These are phyloP conservation scores for Sphaerulina musiva DNA, from an alignment of 2,329 filamentous ascomycete genomes.

Conservation along the genomic window DNA sequence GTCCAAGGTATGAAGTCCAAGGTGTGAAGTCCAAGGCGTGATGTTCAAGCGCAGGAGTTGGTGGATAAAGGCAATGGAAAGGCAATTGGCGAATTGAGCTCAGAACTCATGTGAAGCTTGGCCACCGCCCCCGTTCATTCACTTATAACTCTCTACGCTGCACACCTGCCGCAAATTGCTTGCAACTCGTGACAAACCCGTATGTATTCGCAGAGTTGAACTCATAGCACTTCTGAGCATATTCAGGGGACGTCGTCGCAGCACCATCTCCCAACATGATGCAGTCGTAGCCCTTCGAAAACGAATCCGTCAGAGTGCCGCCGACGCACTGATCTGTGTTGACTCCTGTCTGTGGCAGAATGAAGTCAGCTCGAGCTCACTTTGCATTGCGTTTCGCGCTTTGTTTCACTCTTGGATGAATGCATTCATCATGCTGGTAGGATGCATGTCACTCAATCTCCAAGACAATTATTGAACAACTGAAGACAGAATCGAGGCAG, in stretches of 20 bases:
- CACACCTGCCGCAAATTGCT: conserved; percentile 28
- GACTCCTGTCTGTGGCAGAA: conserved; percentile 40
- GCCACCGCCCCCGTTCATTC: background rate
- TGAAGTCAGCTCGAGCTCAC: background rate
- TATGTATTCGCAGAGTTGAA: conserved; percentile 34
- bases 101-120: background rate
- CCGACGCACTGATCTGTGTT: conserved; percentile 58
- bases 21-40: background rate
- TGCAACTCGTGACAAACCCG: conserved; percentile 31
- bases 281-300: conserved; percentile 50
- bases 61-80: background rate
- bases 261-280: conserved; percentile 51
- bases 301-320: conserved; percentile 51
- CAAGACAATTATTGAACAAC: background rate
- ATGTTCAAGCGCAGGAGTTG: background rate
- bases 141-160: conserved; percentile 1
- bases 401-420: background rate
- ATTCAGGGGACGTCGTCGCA: conserved; percentile 45
- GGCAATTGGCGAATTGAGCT: conserved; percentile 2
- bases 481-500: background rate
- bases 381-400: background rate
- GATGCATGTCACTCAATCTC: background rate
- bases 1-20: background rate
- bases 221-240: conserved; percentile 33
- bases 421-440: background rate